A percentile compares a stretch with the other conserved stretches of the same genome.
Conservation (phyloP, 1,284 basidiomycete genomes). For the Tilletiopsis washingtonensis region DNA sequence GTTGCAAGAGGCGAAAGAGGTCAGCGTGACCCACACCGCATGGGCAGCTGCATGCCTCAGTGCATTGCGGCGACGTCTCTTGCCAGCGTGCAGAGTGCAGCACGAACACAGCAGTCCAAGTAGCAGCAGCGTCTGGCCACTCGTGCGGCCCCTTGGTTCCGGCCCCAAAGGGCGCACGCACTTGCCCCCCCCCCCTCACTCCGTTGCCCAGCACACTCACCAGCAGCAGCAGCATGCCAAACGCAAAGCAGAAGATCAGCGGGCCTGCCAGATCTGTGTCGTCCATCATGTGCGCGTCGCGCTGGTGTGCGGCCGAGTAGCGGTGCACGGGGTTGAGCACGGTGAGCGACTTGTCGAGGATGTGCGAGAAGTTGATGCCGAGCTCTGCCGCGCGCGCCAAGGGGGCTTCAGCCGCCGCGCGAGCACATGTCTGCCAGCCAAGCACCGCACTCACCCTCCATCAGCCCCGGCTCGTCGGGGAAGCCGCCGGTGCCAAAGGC, state of each 20-base stretch:
- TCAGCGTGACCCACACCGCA: too few relatives aligned
- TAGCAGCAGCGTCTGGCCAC: too few relatives aligned
- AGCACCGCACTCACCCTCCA: constrained; percentile 26
- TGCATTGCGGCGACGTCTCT: too few relatives aligned
- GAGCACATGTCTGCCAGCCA: too few relatives aligned
- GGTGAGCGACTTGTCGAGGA: constrained; percentile 83
- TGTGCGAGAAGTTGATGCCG: constrained; percentile 94
- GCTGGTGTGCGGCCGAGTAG: constrained; percentile 51
- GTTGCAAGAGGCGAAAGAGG: constrained; percentile 3
- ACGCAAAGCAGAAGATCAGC: constrained; percentile 82
- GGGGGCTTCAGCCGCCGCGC: neutral
- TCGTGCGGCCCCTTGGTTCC: too few relatives aligned
- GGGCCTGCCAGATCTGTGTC: constrained; percentile 97
- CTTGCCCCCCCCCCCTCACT: too few relatives aligned
- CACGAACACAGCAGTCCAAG: neutral
- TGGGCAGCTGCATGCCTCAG: too few relatives aligned
- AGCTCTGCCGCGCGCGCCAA: constrained; percentile 59
- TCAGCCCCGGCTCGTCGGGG: constrained; percentile 43
- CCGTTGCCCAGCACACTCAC: too few relatives aligned
- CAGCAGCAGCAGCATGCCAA: constrained; percentile 41
- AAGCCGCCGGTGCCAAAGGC: constrained; percentile 46
- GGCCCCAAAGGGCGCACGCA: too few relatives aligned
- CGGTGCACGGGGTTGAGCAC: constrained; percentile 84
- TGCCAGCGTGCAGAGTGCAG: too few relatives aligned
- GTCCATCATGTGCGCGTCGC: constrained; percentile 93